Evolutionary conservation across 164 flowering plant genomes (phyloP).

Genomic region (Chloranthus sessilifolius): DNA sequence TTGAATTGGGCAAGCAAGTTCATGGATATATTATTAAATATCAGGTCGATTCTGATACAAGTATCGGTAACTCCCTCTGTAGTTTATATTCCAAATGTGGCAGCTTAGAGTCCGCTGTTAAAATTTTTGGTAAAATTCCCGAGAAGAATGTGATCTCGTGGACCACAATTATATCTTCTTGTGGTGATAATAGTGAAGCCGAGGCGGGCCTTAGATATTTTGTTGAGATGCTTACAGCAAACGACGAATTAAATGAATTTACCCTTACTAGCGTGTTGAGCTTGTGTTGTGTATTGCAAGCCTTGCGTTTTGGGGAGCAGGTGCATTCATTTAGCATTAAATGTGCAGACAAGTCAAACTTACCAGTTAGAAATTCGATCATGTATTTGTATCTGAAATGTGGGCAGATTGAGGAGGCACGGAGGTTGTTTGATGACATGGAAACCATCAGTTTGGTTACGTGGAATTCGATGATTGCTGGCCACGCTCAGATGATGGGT

Average conservation of each 20-base stretch:
- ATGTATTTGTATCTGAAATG: constrained; percentile 79
- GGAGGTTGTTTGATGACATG: constrained; percentile 47
- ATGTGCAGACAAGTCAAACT: constrained; percentile 39
- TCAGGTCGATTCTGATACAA: constrained; percentile 41
- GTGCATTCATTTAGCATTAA: constrained; percentile 57
- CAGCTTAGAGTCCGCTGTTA: constrained; percentile 42
- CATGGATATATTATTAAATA: constrained; percentile 66
- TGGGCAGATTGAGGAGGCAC: constrained; percentile 49
- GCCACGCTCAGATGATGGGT: constrained; percentile 61
- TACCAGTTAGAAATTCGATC: constrained; percentile 47
- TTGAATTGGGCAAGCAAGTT: constrained; percentile 51
- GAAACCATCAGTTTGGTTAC: constrained; percentile 46
- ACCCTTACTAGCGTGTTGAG: constrained; percentile 64
- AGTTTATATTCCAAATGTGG: constrained; percentile 61
- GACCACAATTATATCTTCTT: constrained; percentile 65
- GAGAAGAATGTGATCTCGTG: constrained; percentile 84
- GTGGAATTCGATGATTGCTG: constrained; percentile 89
- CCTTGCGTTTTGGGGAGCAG: constrained; percentile 50
- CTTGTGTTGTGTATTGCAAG: constrained; percentile 46
- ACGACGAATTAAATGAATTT: constrained; percentile 41
- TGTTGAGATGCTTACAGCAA: constrained; percentile 37
- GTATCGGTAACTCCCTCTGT: constrained; percentile 65
- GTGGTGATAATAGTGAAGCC: constrained; percentile 54
- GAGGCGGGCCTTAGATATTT: constrained; percentile 41
- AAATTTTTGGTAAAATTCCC: constrained; percentile 43